phyloP scores from a whole-genome alignment of 2,329 filamentous ascomycete species.

The Sporothrix inflata region DNA sequence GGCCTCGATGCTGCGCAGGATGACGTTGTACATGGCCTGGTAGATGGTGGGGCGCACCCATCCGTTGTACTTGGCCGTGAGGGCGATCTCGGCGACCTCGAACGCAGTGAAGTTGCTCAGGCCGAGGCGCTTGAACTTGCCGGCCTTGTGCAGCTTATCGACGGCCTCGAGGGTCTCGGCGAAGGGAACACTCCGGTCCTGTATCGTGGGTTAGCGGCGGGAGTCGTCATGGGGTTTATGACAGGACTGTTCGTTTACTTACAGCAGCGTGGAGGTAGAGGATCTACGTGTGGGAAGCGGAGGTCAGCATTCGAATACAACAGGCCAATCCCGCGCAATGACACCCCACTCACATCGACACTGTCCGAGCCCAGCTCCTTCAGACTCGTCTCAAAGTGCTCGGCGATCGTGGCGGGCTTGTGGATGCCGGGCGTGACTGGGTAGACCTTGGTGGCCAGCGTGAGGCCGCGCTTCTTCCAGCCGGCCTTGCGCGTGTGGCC shows the following conservation, averaged over 20 bases:
- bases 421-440: conserved; percentile 63
- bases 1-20: conserved; percentile 54
- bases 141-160: conserved; percentile 69
- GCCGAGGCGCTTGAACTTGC: conserved; percentile 73
- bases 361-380: conserved; percentile 71
- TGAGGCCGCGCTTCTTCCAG: conserved; percentile 79
- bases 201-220: not conserved
- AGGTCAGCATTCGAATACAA: not conserved
- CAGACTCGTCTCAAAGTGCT: conserved; percentile 67
- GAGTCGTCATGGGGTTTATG: too few species aligned
- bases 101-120: conserved; percentile 75
- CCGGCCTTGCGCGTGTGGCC: conserved; percentile 73
- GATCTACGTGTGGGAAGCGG: conserved; percentile 47
- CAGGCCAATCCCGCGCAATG: too few species aligned
- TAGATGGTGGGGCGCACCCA: conserved; percentile 75
- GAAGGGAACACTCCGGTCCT: conserved; percentile 34
- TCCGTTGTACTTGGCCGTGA: conserved; percentile 66
- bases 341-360: conserved; percentile 61
- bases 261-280: conserved; percentile 74
- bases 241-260: conserved; percentile 31
- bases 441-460: conserved; percentile 79
- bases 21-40: conserved; percentile 73
- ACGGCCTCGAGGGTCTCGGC: conserved; percentile 69
- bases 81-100: conserved; percentile 75
- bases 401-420: conserved; percentile 62